Conservation (phyloP, 371 early-diverging fungal species). For the Saksenaea vasiformis region DNA sequence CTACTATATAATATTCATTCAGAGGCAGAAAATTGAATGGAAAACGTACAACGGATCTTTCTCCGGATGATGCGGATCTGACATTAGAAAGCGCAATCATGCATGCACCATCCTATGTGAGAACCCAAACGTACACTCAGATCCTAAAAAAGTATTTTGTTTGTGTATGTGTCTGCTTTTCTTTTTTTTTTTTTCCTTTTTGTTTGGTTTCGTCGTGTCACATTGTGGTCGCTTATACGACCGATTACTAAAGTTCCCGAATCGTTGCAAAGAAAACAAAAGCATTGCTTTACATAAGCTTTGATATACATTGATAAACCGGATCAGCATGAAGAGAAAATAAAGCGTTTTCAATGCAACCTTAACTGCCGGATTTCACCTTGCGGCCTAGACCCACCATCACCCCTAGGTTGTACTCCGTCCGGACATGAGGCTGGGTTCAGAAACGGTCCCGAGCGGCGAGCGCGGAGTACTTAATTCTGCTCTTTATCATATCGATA, state of each 20-base stretch:
- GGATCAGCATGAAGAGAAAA: neutral
- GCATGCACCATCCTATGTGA: no score
- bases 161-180: neutral
- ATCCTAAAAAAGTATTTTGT: neutral
- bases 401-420: neutral
- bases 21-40: neutral
- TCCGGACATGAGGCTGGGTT: neutral
- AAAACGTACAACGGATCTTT: no score
- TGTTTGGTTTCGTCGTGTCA: neutral
- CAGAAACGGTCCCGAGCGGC: conserved; percentile 3
- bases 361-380: neutral
- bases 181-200: neutral
- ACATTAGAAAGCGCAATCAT: no score
- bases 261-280: neutral
- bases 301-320: neutral
- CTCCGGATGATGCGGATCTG: no score
- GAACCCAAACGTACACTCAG: no score
- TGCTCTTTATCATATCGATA: neutral
- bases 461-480: neutral
- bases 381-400: neutral
- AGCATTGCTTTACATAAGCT: neutral
- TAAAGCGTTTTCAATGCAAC: neutral
- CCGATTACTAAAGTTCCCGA: neutral
- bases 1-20: neutral
- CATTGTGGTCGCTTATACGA: neutral